Evolutionary conservation across 1,284 basidiomycete genomes (phyloP).

Genomic region (Rugosomyces carneus): DNA sequence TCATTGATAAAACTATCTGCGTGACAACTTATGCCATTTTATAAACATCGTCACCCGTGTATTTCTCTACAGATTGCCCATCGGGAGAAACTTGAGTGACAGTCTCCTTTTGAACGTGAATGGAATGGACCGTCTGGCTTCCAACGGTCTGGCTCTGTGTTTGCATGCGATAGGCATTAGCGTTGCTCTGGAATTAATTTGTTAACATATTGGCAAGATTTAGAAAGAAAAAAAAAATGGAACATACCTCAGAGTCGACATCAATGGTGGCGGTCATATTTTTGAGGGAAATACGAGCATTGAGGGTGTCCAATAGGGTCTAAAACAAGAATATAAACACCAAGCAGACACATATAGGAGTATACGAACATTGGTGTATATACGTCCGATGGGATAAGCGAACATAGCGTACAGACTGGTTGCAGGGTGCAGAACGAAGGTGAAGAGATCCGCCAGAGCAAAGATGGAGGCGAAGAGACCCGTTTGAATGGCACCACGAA

Average conservation of each 20-base stretch:
- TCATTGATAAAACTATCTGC: background rate
- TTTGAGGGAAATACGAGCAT: constrained; percentile 29
- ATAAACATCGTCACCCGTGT: constrained; percentile 14
- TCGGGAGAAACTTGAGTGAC: constrained; percentile 21
- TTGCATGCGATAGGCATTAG: constrained; percentile 27
- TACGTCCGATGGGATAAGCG: constrained; percentile 34
- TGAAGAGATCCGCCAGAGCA: constrained; percentile 33
- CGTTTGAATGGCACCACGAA: constrained; percentile 39
- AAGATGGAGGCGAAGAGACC: constrained; percentile 36
- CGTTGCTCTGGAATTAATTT: constrained; percentile 3
- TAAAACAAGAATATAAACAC: constrained; percentile 10
- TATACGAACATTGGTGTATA: constrained; percentile 29
- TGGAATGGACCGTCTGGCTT: constrained; percentile 23
- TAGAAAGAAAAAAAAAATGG: background rate
- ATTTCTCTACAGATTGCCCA: constrained; percentile 24
- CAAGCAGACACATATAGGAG: background rate
- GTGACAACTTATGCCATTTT: constrained; percentile 9
- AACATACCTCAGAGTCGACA: constrained; percentile 27
- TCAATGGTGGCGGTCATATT: constrained; percentile 23
- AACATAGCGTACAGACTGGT: constrained; percentile 37
- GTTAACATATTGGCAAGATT: background rate
- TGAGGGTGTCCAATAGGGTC: constrained; percentile 37
- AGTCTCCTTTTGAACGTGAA: constrained; percentile 31
- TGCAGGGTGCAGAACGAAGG: constrained; percentile 26
- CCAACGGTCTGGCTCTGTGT: constrained; percentile 24